Evolutionary conservation across 1,284 basidiomycete genomes (phyloP).

Genomic region (Moesziomyces globuligerus): DNA sequence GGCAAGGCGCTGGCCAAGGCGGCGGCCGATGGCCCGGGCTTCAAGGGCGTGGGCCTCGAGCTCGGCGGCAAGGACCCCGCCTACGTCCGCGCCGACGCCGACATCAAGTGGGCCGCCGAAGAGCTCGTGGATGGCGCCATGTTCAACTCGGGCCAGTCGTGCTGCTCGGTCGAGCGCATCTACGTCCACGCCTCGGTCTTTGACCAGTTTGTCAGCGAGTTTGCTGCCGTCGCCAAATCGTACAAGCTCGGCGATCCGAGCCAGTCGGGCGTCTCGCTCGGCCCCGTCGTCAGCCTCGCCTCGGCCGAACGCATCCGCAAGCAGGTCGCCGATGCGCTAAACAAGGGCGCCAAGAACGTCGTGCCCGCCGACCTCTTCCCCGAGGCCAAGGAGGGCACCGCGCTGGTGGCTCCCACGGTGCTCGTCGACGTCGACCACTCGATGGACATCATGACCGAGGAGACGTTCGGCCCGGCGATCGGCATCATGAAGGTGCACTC

Average conservation of each 20-base stretch:
- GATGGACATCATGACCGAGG: slow-evolving; percentile 90
- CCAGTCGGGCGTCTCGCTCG: slow-evolving; percentile 77
- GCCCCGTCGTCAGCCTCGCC: slow-evolving; percentile 87
- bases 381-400: slow-evolving; percentile 74
- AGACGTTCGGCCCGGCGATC: slow-evolving; percentile 79
- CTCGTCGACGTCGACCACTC: slow-evolving; percentile 86
- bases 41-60: slow-evolving; percentile 79
- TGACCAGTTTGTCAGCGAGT: slow-evolving; percentile 81
- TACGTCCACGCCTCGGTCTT: slow-evolving; percentile 89
- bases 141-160: slow-evolving; percentile 95
- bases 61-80: slow-evolving; percentile 96
- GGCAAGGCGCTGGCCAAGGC: slow-evolving; percentile 76
- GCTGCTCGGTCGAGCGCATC: slow-evolving; percentile 87
- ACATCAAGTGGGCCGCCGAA: slow-evolving; percentile 81
- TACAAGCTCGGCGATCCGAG: slow-evolving; percentile 89
- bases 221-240: slow-evolving; percentile 78
- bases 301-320: slow-evolving; percentile 84
- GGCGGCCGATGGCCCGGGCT: slow-evolving; percentile 73
- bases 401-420: slow-evolving; percentile 88
- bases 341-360: slow-evolving; percentile 27
- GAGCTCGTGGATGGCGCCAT: slow-evolving; percentile 94
- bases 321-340: slow-evolving; percentile 80
- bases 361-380: slow-evolving; percentile 72
- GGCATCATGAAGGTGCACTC: slow-evolving; percentile 87
- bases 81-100: slow-evolving; percentile 85